These are phyloP conservation scores for Isabelozyma pseudorhagii DNA, from an alignment of 805 yeast genomes.

Conservation along the genomic window DNA sequence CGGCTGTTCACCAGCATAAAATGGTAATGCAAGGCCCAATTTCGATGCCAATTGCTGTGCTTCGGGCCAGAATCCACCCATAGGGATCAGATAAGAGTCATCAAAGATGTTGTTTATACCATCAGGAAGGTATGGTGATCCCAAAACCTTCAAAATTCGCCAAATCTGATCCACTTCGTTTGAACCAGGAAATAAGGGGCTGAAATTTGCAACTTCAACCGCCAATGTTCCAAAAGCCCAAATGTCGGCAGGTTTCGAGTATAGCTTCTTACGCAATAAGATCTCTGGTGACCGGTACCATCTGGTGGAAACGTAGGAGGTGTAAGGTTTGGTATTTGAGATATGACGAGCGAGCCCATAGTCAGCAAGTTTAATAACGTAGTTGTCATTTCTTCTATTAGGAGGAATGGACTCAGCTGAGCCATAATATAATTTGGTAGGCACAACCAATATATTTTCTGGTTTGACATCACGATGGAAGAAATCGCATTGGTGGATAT, in stretches of 20 bases:
- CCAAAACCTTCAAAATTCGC: conserved; percentile 64
- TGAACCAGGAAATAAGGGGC: conserved; percentile 82
- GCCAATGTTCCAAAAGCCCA: conserved; percentile 89
- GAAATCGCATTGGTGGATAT: conserved; percentile 67
- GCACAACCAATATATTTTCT: conserved; percentile 77
- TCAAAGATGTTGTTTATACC: conserved; percentile 8
- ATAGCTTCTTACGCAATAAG: conserved; percentile 56
- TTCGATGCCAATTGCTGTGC: conserved; percentile 51
- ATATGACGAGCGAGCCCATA: conserved; percentile 73
- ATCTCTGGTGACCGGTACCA: conserved; percentile 89
- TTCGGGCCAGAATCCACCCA: conserved; percentile 76
- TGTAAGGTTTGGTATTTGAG: conserved; percentile 52
- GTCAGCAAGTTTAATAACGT: conserved; percentile 73
- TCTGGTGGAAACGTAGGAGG: conserved; percentile 78
- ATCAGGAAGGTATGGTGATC: conserved; percentile 56
- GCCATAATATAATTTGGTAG: conserved; percentile 53
- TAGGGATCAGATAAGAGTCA: conserved; percentile 27
- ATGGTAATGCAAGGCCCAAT: conserved; percentile 58
- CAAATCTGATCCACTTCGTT: conserved; percentile 77
- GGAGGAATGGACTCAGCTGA: conserved; percentile 36
- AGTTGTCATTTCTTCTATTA: conserved; percentile 39
- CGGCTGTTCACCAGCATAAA: conserved; percentile 47
- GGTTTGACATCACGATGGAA: conserved; percentile 94
- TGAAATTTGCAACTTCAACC: conserved; percentile 64
- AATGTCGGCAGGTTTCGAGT: conserved; percentile 70